Base-by-base conservation (phyloP, 2,329 filamentous ascomycete species). In the Cercospora nicotianae region DNA sequence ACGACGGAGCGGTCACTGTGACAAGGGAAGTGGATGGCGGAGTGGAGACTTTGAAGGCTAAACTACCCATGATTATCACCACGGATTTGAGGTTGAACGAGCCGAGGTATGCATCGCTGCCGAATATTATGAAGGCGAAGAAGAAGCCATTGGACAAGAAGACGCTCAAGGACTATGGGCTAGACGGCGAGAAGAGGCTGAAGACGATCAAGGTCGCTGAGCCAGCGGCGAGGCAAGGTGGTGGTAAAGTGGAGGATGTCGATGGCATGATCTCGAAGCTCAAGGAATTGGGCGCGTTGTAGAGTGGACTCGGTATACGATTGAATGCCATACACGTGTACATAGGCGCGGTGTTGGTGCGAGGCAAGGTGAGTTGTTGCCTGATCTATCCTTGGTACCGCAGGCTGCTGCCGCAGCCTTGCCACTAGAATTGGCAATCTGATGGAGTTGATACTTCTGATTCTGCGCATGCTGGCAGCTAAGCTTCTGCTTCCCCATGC, bases 41-140 rank as follows among this genome's bases (percentile, higher is more conserved):
- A 73, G 91, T 92, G 42, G 95, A 98, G 86, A 97, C 94, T 70
- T 84, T 99, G 65, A 87, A 86, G 80, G 89, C 92, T 1, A 92
- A 91, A 84, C 82, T 99, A 81, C 95, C 95, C 0, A 89, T 98
- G 89, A 84, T 99, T 63, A 91, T 99, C 75, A 99, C 95, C 69
- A 97, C 95, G 70, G 95, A 99, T 84, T 81, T 99, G 82, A 85
- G 95, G 63, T 83, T 99, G 80, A 99, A 99, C 78, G 93, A 96
- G 87, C 95, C 95, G 68, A 86, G 95, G 72, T 99, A 97, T 80
- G 95, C 94, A 23, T 97, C 89, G 81, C 81, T 99, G 87, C 94
- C 94, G 61, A 98, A 98, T 79, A 98, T 99, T 73, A 99, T 99
- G 95, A 99, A 98, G 90, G 95, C 95, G 63, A 99, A 99, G 91